Base-by-base conservation (phyloP, 2,329 filamentous ascomycete genomes). In the Arthrobotrys conoides region DNA sequence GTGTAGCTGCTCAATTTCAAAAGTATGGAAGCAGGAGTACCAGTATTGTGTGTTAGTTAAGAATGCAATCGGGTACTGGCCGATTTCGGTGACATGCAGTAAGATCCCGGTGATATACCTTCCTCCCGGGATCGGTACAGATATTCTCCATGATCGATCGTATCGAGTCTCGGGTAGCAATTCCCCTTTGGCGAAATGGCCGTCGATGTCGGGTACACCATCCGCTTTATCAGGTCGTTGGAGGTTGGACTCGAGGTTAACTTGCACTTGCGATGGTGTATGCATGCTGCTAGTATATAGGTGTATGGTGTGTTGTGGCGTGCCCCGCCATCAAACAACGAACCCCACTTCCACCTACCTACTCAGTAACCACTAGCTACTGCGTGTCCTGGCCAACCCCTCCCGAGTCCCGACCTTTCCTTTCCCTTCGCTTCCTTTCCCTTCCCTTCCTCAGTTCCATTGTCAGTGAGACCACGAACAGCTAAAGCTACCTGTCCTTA, bases 221-320 rank as follows among this genome's bases (percentile, higher is more conserved):
- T 22, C 55, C 55, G 18, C n/a, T 24, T 61, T 10, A 30, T n/a
- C n/a, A n/a, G n/a, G n/a, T n/a, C n/a, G n/a, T n/a, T n/a, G n/a
- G n/a, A n/a, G n/a, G n/a, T n/a, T n/a, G n/a, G n/a, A n/a, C n/a
- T n/a, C n/a, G n/a, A n/a, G n/a, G n/a, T n/a, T n/a, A n/a, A n/a
- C n/a, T n/a, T n/a, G n/a, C n/a, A n/a, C n/a, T n/a, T n/a, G n/a
- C n/a, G n/a, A n/a, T n/a, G n/a, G n/a, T n/a, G n/a, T n/a, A n/a
- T n/a, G n/a, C n/a, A n/a, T n/a, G n/a, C n/a, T n/a, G n/a, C n/a
- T n/a, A n/a, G n/a, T n/a, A n/a, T n/a, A n/a, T n/a, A n/a, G n/a
- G n/a, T n/a, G n/a, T n/a, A 61, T 61, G 57, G 57, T 41, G 57
- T 61, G 57, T 61, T 41, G 30, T 59, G 30, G 53, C 27, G 53